Evolutionary conservation across 768 basidiomycete genomes (phyloP).

Genomic region (Boletus rufocinnamomeus): DNA sequence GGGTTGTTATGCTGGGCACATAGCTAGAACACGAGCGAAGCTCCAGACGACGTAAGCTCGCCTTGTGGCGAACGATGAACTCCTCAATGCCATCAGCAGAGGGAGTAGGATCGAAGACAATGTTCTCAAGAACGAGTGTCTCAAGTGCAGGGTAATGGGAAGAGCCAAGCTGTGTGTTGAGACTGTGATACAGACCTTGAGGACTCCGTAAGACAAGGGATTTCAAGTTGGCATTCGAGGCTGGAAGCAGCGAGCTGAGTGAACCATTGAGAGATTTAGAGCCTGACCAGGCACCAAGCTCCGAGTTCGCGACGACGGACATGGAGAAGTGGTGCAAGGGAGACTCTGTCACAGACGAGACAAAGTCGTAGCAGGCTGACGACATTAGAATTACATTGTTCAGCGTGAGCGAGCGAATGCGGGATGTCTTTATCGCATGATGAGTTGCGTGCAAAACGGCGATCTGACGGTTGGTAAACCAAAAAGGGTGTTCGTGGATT

Average conservation of each 20-base stretch:
- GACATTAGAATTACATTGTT: constrained; percentile 32
- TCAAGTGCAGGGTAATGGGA: constrained; percentile 30
- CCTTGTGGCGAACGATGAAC: constrained; percentile 35
- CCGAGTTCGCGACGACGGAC: constrained; percentile 34
- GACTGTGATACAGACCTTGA: constrained; percentile 33
- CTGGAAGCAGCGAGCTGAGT: constrained; percentile 28
- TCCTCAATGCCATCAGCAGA: constrained; percentile 30
- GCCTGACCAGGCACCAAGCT: constrained; percentile 33
- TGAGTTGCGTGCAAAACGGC: constrained; percentile 28
- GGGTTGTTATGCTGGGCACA: constrained; percentile 9
- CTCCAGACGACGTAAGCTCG: constrained; percentile 25
- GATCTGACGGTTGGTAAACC: constrained; percentile 35
- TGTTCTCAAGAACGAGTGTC: constrained; percentile 32
- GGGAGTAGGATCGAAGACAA: constrained; percentile 28
- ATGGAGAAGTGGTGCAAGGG: constrained; percentile 34
- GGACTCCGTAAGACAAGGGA: constrained; percentile 31
- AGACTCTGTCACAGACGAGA: constrained; percentile 26
- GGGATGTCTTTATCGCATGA: constrained; percentile 22
- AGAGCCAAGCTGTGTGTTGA: constrained; percentile 21
- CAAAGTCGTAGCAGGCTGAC: constrained; percentile 30
- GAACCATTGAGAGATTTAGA: constrained; percentile 33
- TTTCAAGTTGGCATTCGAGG: constrained; percentile 20
- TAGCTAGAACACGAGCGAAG: constrained; percentile 32
- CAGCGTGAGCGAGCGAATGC: constrained; percentile 25
- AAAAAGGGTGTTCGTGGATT: constrained; percentile 31